Base-by-base conservation (phyloP, 164 flowering plant genomes). In the Magnolia officinalis region DNA sequence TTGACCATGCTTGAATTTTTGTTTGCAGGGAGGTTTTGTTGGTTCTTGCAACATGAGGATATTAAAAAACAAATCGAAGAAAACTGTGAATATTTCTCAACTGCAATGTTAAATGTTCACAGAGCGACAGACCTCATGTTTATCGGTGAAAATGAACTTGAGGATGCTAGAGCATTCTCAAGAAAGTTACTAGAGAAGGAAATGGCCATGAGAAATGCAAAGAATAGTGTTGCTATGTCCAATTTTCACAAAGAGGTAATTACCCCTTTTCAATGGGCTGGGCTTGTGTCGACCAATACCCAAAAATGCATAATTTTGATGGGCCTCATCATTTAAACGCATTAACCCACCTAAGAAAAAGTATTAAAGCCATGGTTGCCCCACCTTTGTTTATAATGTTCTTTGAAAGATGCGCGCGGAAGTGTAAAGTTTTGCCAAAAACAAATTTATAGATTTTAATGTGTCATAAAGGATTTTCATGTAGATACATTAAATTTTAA, bases 91-190 rank as follows among this genome's bases (percentile, higher is more conserved):
- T 51, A 49, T 37, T 81, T 82, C 71, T 63, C 74, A 9, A 74
- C 74, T 26, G 72, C 66, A 13, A 74, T 84, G 83, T 76, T 80
- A 19, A 80, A 73, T 68, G 84, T 86, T 45, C 74, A 86, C 37
- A 80, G 77, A 73, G 89, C 87, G 0, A 67, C 90, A 2, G 84
- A 87, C 50, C 72, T 85, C 0, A 82, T 72, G 77, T 87, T 85
- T 73, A 50, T 71, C 2, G 83, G 78, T 50, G 88, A 87, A 73
- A 6, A 63, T 31, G 83, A 81, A 63, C 80, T 84, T 10, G 77
- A 80, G 64, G 84, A 83, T 37, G 87, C 88, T 19, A 83, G 83
- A 69, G 66, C 64, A 24, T 80, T 78, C 70, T 70, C 85, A 19
- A 69, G 49, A 63, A 82, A 76, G 50, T n/a, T 80, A 50, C 67